These are phyloP conservation scores for Boletus rubescentipes DNA, from an alignment of 768 basidiomycete genomes.

Conservation along the genomic window DNA sequence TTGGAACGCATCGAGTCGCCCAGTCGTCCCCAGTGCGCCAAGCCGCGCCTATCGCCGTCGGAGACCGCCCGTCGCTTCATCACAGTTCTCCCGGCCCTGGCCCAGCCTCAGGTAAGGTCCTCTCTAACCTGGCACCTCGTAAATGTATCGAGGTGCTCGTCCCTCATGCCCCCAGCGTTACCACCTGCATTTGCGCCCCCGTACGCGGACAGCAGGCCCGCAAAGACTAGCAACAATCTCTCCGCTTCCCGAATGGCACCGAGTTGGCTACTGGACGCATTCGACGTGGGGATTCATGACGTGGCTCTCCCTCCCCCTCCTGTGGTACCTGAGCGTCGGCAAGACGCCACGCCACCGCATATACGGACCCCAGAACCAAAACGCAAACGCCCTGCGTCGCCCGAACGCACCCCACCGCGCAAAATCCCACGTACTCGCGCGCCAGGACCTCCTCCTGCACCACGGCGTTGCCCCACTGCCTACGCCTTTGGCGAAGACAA, in stretches of 20 bases:
- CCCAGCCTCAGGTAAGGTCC: conserved; percentile 15
- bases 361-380: conserved; percentile 8
- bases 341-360: neutral
- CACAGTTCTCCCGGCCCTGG: conserved; percentile 11
- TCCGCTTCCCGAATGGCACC: neutral
- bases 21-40: conserved; percentile 8
- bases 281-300: neutral
- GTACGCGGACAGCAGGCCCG: neutral
- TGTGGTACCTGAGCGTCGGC: neutral
- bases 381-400: conserved; percentile 4
- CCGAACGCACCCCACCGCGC: neutral
- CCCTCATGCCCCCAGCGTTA: neutral
- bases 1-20: neutral
- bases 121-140: neutral
- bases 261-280: conserved; percentile 6
- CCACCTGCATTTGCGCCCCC: neutral
- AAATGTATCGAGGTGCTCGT: conserved; percentile 9
- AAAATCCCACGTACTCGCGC: neutral
- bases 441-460: neutral
- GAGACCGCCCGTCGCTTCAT: neutral
- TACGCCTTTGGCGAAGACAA: conserved; percentile 20
- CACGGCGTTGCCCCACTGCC: conserved; percentile 7
- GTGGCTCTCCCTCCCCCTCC: neutral
- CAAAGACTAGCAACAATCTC: neutral
- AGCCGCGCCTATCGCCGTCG: neutral